phyloP scores from a whole-genome alignment of 2,329 filamentous ascomycete species.

The Cercospora nicotianae region DNA sequence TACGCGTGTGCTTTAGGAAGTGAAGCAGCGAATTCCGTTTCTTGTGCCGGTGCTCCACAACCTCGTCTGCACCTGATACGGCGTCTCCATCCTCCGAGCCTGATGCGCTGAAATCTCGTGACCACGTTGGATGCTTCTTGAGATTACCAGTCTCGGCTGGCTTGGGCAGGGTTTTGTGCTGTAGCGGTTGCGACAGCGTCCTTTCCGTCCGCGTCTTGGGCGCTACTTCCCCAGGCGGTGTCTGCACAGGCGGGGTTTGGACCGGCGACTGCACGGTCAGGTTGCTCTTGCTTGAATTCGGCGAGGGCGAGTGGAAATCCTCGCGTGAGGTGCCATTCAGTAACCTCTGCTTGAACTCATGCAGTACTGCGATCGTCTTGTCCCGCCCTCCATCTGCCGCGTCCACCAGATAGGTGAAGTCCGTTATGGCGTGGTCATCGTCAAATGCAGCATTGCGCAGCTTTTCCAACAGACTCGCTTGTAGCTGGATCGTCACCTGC shows the following conservation, averaged over 20 bases:
- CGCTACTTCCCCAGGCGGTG: conserved; percentile 7
- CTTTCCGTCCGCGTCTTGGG: conserved; percentile 10
- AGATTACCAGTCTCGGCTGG: background rate
- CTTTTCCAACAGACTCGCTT: conserved; percentile 35
- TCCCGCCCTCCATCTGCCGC: conserved; percentile 36
- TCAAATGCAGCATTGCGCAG: conserved; percentile 35
- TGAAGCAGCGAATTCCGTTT: conserved; percentile 34
- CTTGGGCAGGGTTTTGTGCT: conserved; percentile 5
- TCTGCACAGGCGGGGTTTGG: background rate
- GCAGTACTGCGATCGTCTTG: conserved; percentile 34
- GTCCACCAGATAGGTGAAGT: conserved; percentile 36
- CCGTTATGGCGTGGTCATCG: conserved; percentile 31
- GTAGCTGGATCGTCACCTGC: conserved; percentile 37
- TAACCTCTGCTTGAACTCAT: conserved; percentile 35
- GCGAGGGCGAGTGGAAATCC: conserved; percentile 13
- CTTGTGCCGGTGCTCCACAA: conserved; percentile 18
- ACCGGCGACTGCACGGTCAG: conserved; percentile 13
- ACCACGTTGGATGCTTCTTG: conserved; percentile 26
- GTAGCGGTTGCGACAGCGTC: conserved; percentile 4
- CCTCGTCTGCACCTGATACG: conserved; percentile 30
- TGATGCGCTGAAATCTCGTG: conserved; percentile 24
- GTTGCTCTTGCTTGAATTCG: conserved; percentile 23
- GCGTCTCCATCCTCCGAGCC: conserved; percentile 32
- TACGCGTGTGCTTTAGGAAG: conserved; percentile 32
- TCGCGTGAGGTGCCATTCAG: conserved; percentile 14